Conservation (phyloP, 2,329 filamentous ascomycete genomes). For the Arthrobotrys sphaeroides region DNA sequence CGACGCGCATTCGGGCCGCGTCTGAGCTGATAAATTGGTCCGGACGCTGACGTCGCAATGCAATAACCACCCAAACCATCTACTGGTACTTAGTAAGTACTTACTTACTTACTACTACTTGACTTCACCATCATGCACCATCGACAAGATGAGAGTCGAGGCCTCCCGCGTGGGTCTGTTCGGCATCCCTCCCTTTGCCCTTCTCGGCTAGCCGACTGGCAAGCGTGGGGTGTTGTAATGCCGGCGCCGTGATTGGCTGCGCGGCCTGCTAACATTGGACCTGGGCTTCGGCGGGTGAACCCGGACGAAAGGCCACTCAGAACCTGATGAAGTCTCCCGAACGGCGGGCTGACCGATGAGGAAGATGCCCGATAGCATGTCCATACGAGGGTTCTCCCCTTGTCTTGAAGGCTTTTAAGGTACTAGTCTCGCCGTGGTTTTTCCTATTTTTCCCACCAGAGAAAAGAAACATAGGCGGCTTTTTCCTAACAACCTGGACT, state of each 20-base stretch:
- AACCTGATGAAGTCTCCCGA: neutral
- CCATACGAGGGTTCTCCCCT: neutral
- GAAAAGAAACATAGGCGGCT: too few species aligned
- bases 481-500: too few species aligned
- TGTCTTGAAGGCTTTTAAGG: slow-evolving; percentile 14
- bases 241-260: slow-evolving; percentile 23
- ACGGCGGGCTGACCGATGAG: slow-evolving; percentile 28
- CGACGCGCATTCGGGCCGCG: too few species aligned
- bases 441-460: slow-evolving; percentile 17
- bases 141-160: too few species aligned
- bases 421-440: neutral
- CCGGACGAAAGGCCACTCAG: slow-evolving; percentile 42
- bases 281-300: slow-evolving; percentile 36
- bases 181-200: neutral
- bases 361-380: neutral
- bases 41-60: too few species aligned
- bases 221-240: slow-evolving; percentile 38
- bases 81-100: too few species aligned
- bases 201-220: slow-evolving; percentile 19
- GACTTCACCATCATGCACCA: too few species aligned
- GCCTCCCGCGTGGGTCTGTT: too few species aligned
- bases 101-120: too few species aligned
- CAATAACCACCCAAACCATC: too few species aligned
- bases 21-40: too few species aligned
- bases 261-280: slow-evolving; percentile 17